phyloP scores from a whole-genome alignment of 1,139 yeast genomes.

The Eremothecium gossypii region DNA sequence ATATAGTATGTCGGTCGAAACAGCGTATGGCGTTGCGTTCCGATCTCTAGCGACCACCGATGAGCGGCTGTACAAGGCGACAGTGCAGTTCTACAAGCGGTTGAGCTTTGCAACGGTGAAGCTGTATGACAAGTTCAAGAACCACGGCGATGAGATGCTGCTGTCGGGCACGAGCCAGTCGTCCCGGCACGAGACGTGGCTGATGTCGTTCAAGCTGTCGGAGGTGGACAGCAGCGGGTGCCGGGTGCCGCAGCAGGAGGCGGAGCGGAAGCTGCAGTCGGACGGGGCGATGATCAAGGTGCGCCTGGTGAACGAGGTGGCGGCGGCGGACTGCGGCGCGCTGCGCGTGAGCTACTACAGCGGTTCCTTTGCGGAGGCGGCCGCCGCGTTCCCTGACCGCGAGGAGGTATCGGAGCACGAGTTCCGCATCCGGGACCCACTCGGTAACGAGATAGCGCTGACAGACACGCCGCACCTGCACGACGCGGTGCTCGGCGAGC shows the following conservation, averaged over 20 bases:
- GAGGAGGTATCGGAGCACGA: constrained; percentile 25
- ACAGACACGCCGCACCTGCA: constrained; percentile 24
- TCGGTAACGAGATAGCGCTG: constrained; percentile 46
- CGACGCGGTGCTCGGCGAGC: constrained; percentile 26
- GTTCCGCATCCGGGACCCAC: constrained; percentile 42
- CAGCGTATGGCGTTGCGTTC: constrained; percentile 37
- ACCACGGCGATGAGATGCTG: constrained; percentile 28
- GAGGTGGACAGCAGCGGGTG: constrained; percentile 39
- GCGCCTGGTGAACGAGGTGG: constrained; percentile 40
- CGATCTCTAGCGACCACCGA: constrained; percentile 53
- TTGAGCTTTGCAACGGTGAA: constrained; percentile 55
- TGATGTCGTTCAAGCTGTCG: constrained; percentile 57
- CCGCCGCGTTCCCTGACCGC: constrained; percentile 30
- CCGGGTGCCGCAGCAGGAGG: constrained; percentile 52
- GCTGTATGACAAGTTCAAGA: constrained; percentile 37
- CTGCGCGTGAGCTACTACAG: constrained; percentile 44
- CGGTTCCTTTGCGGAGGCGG: constrained; percentile 37
- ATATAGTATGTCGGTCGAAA: constrained; percentile 19
- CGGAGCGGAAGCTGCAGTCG: constrained; percentile 33
- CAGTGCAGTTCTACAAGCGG: constrained; percentile 44
- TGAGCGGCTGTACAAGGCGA: constrained; percentile 36
- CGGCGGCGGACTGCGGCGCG: constrained; percentile 25
- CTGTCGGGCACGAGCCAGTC: constrained; percentile 50
- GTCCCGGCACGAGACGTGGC: constrained; percentile 61
- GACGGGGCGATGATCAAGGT: constrained; percentile 56